A percentile compares a stretch with the other conserved stretches of the same genome.
phyloP scores from a whole-genome alignment of 352 stramenopile species.

The Pythium folliculosum region DNA sequence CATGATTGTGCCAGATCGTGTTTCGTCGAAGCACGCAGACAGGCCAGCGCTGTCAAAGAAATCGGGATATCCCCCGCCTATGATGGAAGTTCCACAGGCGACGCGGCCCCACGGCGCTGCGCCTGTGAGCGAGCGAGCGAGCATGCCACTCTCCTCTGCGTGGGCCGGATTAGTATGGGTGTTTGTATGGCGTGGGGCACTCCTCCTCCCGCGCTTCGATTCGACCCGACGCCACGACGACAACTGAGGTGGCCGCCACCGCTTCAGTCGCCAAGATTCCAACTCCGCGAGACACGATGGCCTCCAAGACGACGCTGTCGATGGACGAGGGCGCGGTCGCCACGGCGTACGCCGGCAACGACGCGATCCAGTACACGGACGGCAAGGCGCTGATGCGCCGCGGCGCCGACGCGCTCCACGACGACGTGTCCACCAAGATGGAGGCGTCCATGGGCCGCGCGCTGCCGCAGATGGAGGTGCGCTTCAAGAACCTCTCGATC shows the following conservation, averaged over 20 bases:
- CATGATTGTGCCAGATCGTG: slow-evolving; percentile 25
- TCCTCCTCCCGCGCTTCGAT: not conserved
- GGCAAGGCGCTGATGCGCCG: slow-evolving; percentile 26
- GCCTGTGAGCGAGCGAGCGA: not conserved
- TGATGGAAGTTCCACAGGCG: not conserved
- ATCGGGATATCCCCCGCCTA: not conserved
- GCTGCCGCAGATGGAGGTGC: slow-evolving; percentile 67
- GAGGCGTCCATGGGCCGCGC: slow-evolving; percentile 42
- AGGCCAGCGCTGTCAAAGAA: slow-evolving; percentile 11
- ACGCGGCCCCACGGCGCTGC: no score
- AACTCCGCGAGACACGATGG: not conserved
- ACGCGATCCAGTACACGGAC: slow-evolving; percentile 23
- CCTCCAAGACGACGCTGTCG: slow-evolving; percentile 9
- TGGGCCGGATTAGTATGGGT: not conserved
- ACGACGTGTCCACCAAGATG: slow-evolving; percentile 42
- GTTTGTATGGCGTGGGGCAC: not conserved
- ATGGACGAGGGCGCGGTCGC: not conserved
- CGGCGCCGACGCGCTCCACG: slow-evolving; percentile 43
- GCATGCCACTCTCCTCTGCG: not conserved
- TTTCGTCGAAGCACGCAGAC: slow-evolving; percentile 24
- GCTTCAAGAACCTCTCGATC: slow-evolving; percentile 50
- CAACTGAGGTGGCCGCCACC: not conserved
- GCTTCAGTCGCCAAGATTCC: slow-evolving; percentile 25
- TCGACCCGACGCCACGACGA: not conserved
- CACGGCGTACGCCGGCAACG: slow-evolving; percentile 9